Conservation (phyloP, 148 eudicot species). For the Silene latifolia region DNA sequence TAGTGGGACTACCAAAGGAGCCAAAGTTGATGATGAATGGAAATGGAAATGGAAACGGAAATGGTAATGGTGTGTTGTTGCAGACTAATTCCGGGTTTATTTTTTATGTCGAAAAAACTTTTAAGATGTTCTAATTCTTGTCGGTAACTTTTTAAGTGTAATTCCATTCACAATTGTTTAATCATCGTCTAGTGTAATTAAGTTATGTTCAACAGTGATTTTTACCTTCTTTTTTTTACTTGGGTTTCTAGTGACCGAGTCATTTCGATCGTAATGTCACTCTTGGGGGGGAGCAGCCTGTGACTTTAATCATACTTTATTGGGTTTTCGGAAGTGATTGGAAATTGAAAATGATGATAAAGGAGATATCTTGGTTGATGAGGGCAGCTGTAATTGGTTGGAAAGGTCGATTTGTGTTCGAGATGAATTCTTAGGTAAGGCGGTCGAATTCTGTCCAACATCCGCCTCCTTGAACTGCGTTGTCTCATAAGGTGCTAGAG, state of each 20-base stretch:
- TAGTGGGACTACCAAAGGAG: too few relatives aligned
- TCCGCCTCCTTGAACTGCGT: constrained; percentile 2
- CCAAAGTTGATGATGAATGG: too few relatives aligned
- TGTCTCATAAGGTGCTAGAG: too few relatives aligned
- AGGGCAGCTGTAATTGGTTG: constrained; percentile 5
- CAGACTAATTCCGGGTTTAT: too few relatives aligned
- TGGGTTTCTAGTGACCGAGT: constrained; percentile 36
- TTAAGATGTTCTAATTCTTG: constrained; percentile 15
- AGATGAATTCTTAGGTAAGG: background rate
- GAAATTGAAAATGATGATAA: constrained; percentile 14
- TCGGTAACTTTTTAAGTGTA: constrained; percentile 6
- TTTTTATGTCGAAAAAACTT: background rate
- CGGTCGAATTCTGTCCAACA: background rate
- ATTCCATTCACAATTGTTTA: background rate
- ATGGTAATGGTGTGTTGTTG: too few relatives aligned
- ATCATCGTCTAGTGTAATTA: constrained; percentile 27
- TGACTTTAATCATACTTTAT: too few relatives aligned
- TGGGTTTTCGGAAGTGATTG: constrained; percentile 6
- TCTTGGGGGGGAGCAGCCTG: too few relatives aligned
- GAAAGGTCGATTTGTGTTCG: too few relatives aligned
- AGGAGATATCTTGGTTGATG: constrained; percentile 5
- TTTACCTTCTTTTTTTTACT: background rate
- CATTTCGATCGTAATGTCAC: too few relatives aligned
- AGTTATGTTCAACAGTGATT: constrained; percentile 23
- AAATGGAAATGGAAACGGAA: too few relatives aligned